Base-by-base conservation (phyloP, 2,329 filamentous ascomycete genomes). In the Mollisiaceae sp. region DNA sequence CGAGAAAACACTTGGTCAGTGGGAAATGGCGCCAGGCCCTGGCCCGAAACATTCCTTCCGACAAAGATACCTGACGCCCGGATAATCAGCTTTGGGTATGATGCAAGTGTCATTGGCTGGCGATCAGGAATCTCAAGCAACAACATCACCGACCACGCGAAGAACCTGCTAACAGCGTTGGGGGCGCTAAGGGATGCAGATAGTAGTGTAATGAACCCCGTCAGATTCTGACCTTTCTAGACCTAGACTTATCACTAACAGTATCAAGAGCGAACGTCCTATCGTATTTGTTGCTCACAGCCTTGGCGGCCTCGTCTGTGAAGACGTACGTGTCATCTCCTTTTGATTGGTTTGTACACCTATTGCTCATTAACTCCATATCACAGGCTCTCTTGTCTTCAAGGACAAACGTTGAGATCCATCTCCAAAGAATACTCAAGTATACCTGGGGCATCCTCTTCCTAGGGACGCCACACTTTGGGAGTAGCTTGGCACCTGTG, bases 281-380 rank as follows among this genome's bases (percentile, higher is more conserved):
- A 60, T 79, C 35, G 75, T 80, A 27, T 78, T 81, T 43, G 72
- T 81, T 11, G 74, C 71, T 8, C 79, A 80, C 64, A 79, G 79
- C 65, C 68, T 81, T 0, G 79, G 79, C 9, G 79, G 79, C 5
- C 69, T 81, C 9, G 77, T 80, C 22, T 79, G 75, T 69, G 78
- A 82, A 64, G 64, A 67, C 36, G 54, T 38, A 56, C 5, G 54
- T 38, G 9, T 20, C n/a, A 5, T 32, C 27, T 32, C 27, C 27
- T 32, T 6, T 32, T 41, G 38, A 12, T 41, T 18, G 38, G 38
- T 18, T 9, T 41, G 38, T 41, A 18, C 3, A 9, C 15, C 11
- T 38, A 14, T 32, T 36, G 14, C 15, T 38, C 15, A 38, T 22
- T n/a, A 38, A 38, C n/a, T 38, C 11, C 4, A 36, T n/a, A 36